Evolutionary conservation across 441 rosid genomes (phyloP).

Genomic region (Populus trichocarpa): DNA sequence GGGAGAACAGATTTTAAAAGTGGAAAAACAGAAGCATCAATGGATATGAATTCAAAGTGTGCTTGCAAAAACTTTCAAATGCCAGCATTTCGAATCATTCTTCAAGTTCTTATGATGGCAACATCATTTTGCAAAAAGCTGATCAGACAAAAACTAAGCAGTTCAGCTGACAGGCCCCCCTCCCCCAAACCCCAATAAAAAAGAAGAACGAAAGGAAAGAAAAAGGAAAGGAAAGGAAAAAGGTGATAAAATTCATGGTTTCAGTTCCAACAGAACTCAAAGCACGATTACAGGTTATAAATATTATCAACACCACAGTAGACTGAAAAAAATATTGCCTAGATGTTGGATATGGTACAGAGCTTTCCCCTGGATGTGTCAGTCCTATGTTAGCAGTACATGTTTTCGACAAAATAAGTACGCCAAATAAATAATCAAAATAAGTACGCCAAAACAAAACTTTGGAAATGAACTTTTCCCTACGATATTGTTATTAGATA

Average conservation of each 20-base stretch:
- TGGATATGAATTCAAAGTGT: neutral
- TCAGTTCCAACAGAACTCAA: neutral
- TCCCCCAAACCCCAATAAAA: too few relatives aligned
- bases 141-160: neutral
- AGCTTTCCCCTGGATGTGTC: slow-evolving; percentile 35
- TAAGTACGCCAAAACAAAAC: too few relatives aligned
- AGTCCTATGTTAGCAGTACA: slow-evolving; percentile 42
- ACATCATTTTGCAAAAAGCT: neutral
- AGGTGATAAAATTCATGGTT: neutral
- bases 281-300: neutral
- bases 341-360: slow-evolving; percentile 56
- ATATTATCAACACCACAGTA: neutral
- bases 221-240: neutral
- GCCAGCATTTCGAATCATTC: neutral
- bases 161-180: neutral
- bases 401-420: too few relatives aligned
- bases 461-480: too few relatives aligned
- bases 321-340: slow-evolving; percentile 33
- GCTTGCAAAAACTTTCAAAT: neutral
- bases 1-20: neutral
- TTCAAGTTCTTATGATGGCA: neutral
- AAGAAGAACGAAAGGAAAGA: neutral
- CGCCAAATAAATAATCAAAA: too few relatives aligned
- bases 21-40: neutral
- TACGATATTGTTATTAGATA: too few relatives aligned